phyloP scores from a whole-genome alignment of 148 eudicot genomes.

The Hydrangea macrophylla region DNA sequence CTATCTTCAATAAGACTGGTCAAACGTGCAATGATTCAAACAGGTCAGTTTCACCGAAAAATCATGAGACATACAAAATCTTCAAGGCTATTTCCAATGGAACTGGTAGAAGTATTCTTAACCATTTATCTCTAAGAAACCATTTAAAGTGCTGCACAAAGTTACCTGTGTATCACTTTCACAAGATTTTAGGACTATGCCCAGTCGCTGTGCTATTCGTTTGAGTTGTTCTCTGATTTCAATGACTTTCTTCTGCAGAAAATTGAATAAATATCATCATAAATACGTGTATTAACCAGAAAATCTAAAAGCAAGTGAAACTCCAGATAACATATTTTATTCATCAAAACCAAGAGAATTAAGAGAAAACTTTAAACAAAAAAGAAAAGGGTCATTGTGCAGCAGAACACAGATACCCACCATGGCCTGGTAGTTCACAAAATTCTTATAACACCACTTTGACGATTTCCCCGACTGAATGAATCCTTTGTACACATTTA shows the following conservation, averaged over 20 bases:
- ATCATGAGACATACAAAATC: background rate
- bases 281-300: background rate
- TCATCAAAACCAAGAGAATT: background rate
- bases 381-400: background rate
- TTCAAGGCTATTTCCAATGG: background rate
- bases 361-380: background rate
- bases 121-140: background rate
- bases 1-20: no score
- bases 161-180: slow-evolving; percentile 81
- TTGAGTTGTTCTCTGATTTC: slow-evolving; percentile 86
- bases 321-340: background rate
- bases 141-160: background rate
- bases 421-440: slow-evolving; percentile 93
- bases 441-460: slow-evolving; percentile 93
- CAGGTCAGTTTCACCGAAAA: background rate
- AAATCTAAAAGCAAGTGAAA: background rate
- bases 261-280: slow-evolving; percentile 11
- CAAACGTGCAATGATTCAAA: background rate
- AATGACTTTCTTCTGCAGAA: slow-evolving; percentile 74
- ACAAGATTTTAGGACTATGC: slow-evolving; percentile 74
- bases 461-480: slow-evolving; percentile 82
- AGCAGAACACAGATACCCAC: slow-evolving; percentile 37
- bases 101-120: background rate
- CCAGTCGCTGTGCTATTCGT: slow-evolving; percentile 71
- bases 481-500: slow-evolving; percentile 93